A percentile compares a stretch with the other conserved stretches of the same genome.
These are phyloP conservation scores for Knufia fluminis DNA, from an alignment of 2,329 filamentous ascomycete species.

Conservation along the genomic window DNA sequence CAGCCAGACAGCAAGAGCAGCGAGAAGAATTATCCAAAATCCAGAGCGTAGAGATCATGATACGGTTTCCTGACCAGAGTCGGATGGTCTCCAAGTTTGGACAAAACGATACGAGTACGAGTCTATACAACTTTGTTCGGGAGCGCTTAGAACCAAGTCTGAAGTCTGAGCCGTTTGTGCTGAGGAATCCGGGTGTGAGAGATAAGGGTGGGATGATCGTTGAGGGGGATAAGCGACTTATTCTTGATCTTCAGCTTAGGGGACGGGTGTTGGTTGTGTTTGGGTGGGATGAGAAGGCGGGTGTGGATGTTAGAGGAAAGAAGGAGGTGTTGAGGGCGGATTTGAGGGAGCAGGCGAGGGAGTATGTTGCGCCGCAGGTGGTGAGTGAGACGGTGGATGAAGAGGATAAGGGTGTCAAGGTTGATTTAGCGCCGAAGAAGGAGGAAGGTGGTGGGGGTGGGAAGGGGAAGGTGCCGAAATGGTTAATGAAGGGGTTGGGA, in stretches of 20 bases:
- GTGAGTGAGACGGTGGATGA: slow-evolving; percentile 33
- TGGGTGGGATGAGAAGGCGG: slow-evolving; percentile 59
- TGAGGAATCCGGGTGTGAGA: slow-evolving; percentile 50
- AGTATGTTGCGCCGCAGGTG: slow-evolving; percentile 48
- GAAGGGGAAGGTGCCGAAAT: slow-evolving; percentile 52
- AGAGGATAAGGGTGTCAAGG: slow-evolving; percentile 23
- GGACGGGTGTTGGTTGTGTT: slow-evolving; percentile 67
- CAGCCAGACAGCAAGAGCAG: slow-evolving; percentile 57
- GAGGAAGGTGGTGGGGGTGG: slow-evolving; percentile 29
- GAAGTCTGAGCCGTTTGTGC: slow-evolving; percentile 57
- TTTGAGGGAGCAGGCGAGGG: slow-evolving; percentile 54
- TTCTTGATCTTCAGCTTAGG: slow-evolving; percentile 61
- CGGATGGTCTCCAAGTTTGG: slow-evolving; percentile 64
- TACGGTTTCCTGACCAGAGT: slow-evolving; percentile 82
- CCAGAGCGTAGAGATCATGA: slow-evolving; percentile 61
- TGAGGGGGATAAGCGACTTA: slow-evolving; percentile 40
- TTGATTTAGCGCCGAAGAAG: slow-evolving; percentile 26
- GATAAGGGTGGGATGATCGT: slow-evolving; percentile 39
- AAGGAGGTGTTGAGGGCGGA: slow-evolving; percentile 52
- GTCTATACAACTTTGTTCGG: slow-evolving; percentile 66
- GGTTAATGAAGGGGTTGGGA: slow-evolving; percentile 60
- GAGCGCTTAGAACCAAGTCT: slow-evolving; percentile 52
- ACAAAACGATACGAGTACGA: slow-evolving; percentile 57
- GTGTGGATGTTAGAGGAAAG: slow-evolving; percentile 43
- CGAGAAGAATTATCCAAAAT: slow-evolving; percentile 57